Conservation (phyloP, 23 red algal genomes). For the Gracilaria domingensis region DNA sequence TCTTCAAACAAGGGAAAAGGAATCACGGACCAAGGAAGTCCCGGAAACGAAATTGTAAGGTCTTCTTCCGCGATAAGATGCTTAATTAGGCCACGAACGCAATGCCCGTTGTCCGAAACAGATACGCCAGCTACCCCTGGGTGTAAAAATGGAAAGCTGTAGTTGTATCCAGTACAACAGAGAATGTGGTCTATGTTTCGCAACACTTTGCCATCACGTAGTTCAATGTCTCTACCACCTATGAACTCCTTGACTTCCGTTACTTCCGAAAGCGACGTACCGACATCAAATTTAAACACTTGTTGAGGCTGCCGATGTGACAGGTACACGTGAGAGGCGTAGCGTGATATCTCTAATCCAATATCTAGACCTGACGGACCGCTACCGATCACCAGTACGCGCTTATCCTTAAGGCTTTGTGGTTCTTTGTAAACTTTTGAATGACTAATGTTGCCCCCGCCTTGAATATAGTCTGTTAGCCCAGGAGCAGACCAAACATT, state of each 20-base stretch:
- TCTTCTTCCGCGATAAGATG: conserved; percentile 67
- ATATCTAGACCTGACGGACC: conserved; percentile 93
- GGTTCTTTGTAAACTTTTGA: conserved; percentile 72
- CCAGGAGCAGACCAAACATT: conserved; percentile 40
- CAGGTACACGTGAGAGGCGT: conserved; percentile 65
- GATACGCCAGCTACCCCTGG: conserved; percentile 39
- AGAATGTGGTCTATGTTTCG: conserved; percentile 75
- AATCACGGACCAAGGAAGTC: conserved; percentile 77
- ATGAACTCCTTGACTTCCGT: conserved; percentile 32
- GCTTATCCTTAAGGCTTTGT: conserved; percentile 21
- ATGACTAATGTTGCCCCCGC: conserved; percentile 42
- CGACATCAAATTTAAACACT: background rate
- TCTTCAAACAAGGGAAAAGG: conserved; percentile 95
- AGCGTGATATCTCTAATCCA: conserved; percentile 70
- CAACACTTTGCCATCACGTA: conserved; percentile 61
- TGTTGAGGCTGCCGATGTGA: conserved; percentile 19
- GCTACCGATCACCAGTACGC: conserved; percentile 79
- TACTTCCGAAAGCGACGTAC: conserved; percentile 28
- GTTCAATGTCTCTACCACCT: conserved; percentile 30
- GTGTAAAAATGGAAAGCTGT: conserved; percentile 84
- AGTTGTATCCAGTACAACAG: conserved; percentile 89
- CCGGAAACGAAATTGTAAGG: conserved; percentile 81
- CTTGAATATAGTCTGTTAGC: conserved; percentile 17
- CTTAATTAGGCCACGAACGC: conserved; percentile 67
- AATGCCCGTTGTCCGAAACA: conserved; percentile 34